Evolutionary conservation across 768 basidiomycete genomes (phyloP), one percentile per base, ranked within the genome.

Genomic region (Leccinum disarticulatum): DNA sequence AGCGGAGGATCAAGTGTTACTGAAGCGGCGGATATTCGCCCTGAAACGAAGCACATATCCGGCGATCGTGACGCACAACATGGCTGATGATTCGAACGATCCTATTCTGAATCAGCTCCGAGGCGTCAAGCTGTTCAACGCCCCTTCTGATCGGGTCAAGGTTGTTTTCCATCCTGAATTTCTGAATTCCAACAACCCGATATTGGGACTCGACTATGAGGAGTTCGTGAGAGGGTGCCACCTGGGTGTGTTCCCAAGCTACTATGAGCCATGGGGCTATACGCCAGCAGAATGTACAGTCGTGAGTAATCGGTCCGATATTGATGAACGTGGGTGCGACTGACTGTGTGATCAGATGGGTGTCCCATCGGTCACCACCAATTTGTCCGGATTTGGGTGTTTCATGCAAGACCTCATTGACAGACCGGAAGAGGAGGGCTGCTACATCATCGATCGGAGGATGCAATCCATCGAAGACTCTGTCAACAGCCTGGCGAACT

Each of bases 231-330:
- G 97, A 63, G 97, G 97, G 1, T 98, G 96, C 71, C 97, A 99
- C 79, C 78, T 99, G 52, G 97, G 97, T 52, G 96, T 99, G 43
- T 99, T 99, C 83, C 96, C 97, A 2, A 93, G 90, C 64, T 98
- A 98, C 70, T 98, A 97, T 71, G 92, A 95, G 77, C 93, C 93
- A 3, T 94, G 93, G 93, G 93, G 93, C 0, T 97, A 97, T 71
- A 97, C 94, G 1, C 96, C 96, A 1, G 96, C 96, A 1, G 96
- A 98, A 73, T 98, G 97, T 73, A 98, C 97, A n/a, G 97, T 99
- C 38, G 89, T 90, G 76, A 64, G 88, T 79, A 30, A 35, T 55
- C 25, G n/a, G 30, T 33, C 46, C 33, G 61, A 47, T 53, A 15
- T 54, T 31, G 57, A 3, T 51, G 27, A 25, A 51, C 22, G 13